Percentiles rank a stretch among this genome's conserved stretches.
These are phyloP conservation scores for Maudiozyma humilis DNA, from an alignment of 1,139 yeast genomes.

Conservation along the genomic window DNA sequence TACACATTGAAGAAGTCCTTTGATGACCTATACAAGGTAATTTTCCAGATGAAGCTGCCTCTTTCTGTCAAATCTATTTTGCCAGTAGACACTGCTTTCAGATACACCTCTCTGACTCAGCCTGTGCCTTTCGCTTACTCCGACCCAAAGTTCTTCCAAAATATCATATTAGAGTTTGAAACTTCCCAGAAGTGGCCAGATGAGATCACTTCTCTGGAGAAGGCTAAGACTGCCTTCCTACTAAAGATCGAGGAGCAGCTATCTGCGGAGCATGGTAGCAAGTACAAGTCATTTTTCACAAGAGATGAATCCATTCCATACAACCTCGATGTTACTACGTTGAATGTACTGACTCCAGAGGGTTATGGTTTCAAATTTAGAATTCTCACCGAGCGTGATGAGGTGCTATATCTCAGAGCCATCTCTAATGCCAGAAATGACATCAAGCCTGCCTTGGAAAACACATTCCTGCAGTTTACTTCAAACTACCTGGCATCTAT, in stretches of 20 bases:
- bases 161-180: slow-evolving; percentile 78
- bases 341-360: slow-evolving; percentile 70
- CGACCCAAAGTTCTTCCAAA: slow-evolving; percentile 75
- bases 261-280: slow-evolving; percentile 38
- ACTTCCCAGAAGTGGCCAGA: slow-evolving; percentile 93
- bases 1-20: slow-evolving; percentile 55
- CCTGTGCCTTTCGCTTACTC: slow-evolving; percentile 79
- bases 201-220: slow-evolving; percentile 74
- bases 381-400: slow-evolving; percentile 76
- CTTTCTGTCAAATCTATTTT: slow-evolving; percentile 59
- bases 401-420: slow-evolving; percentile 60
- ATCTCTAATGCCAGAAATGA: slow-evolving; percentile 52
- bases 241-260: slow-evolving; percentile 60
- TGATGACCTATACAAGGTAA: slow-evolving; percentile 51
- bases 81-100: slow-evolving; percentile 64
- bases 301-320: slow-evolving; percentile 63
- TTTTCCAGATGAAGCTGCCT: slow-evolving; percentile 49
- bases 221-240: slow-evolving; percentile 83
- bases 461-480: slow-evolving; percentile 55
- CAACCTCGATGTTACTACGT: slow-evolving; percentile 47
- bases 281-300: slow-evolving; percentile 49
- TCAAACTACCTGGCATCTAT: slow-evolving; percentile 60
- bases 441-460: slow-evolving; percentile 52
- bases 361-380: slow-evolving; percentile 77
- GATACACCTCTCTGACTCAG: slow-evolving; percentile 64